Base-by-base conservation (phyloP, 495 filamentous ascomycete species). In the Aspergillus leporis region DNA sequence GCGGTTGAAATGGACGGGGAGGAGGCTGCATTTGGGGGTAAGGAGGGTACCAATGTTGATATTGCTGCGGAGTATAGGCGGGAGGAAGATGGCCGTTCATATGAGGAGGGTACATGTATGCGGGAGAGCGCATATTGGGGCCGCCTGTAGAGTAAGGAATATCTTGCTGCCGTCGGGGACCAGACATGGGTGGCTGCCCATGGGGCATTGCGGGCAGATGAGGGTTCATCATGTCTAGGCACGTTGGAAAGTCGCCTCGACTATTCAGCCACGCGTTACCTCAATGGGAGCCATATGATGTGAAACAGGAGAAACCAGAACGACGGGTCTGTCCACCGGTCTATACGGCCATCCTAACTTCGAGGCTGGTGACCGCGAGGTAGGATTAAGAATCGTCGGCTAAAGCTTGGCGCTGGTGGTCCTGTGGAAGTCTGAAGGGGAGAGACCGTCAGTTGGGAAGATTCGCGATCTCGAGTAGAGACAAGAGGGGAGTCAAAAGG, bases 151-250 rank as follows among this genome's bases (percentile, higher is more conserved):
- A 65, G 63, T 82, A 84, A 40, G 73, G 63, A 49, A 78, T 67
- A 28, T 83, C 82, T 63, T 80, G 78, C 62, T 79, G 80, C 57
- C 79, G 68, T 61, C 81, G 70, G 10, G 75, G 72, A 55, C 74
- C 70, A 48, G 77, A 76, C 67, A 83, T 77, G 40, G 81, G 78
- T 55, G 80, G 78, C 73, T 81, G 81, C 74, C 79, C 79, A 74
- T 80, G 81, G 62, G 79, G 75, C 72, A 82, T 74, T 53, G 76
- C 72, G 62, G 81, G 75, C 66, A 81, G 64, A 65, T 83, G 78
- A 64, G 80, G 77, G 68, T 83, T 85, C 78, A 85, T 85, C 70
- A 74, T 77, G 74, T 74, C 68, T 64, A 66, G 71, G 66, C 71
- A 71, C 52, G 61, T 68, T 57, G 64, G 59, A n/a, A 66, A 55